Conservation (phyloP, 805 yeast genomes). For the Wickerhamiella nectarea region DNA sequence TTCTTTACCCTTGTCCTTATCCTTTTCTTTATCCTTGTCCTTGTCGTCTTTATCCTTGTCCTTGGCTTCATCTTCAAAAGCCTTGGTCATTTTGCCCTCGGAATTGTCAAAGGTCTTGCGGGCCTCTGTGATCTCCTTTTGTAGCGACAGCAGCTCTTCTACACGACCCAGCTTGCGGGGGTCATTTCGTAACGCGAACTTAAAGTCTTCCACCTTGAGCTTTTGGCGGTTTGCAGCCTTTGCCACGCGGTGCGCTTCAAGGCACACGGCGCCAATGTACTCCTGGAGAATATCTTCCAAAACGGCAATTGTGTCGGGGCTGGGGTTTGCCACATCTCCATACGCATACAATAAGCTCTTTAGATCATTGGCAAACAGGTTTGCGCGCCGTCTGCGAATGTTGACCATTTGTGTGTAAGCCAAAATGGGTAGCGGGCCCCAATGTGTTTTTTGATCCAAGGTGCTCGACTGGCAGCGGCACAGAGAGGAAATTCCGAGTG, state of each 20-base stretch:
- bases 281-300: slow-evolving; percentile 55
- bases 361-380: slow-evolving; percentile 31
- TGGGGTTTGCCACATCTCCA: slow-evolving; percentile 59
- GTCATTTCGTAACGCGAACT: slow-evolving; percentile 54
- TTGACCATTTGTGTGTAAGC: background rate
- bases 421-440: background rate
- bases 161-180: slow-evolving; percentile 56
- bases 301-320: slow-evolving; percentile 48
- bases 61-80: slow-evolving; percentile 24
- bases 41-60: slow-evolving; percentile 12
- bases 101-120: slow-evolving; percentile 52
- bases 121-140: slow-evolving; percentile 50
- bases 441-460: too few species aligned
- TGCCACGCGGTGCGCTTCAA: slow-evolving; percentile 39
- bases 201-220: slow-evolving; percentile 58
- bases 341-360: slow-evolving; percentile 52
- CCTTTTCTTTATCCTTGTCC: slow-evolving; percentile 4
- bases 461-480: too few species aligned
- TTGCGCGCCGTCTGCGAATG: slow-evolving; percentile 9
- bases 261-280: slow-evolving; percentile 48
- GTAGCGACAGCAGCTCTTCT: slow-evolving; percentile 45
- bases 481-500: too few species aligned
- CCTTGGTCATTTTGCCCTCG: slow-evolving; percentile 31
- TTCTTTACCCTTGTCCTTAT: slow-evolving; percentile 23
- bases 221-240: slow-evolving; percentile 42